Base-by-base conservation (phyloP, 306 rosid species). In the Boehmeria nivea region DNA sequence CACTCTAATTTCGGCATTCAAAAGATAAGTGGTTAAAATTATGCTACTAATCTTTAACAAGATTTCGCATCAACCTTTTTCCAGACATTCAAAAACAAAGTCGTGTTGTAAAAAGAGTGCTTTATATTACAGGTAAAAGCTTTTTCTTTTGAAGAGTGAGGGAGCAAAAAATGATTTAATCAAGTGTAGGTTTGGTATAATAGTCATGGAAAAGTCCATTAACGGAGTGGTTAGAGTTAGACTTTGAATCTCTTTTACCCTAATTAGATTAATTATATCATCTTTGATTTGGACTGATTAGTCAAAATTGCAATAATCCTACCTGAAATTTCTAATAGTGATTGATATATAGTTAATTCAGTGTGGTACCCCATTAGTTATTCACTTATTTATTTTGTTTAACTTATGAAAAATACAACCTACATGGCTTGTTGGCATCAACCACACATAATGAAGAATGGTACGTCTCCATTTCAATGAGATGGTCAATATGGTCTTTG, bases 251-350 rank as follows among this genome's bases (percentile, higher is more conserved):
- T 33, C 45, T 31, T 10, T 18, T 54, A 20, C 9, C 0, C 9
- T 31, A 31, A 4, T 4, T 31, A 0, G 9, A 3, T 34, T 34
- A 11, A 37, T 36, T 34, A 34, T 55, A 34, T 34, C 12, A 36
- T 36, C 26, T 55, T 37, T 25, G 2, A 11, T 56, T 22, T 6
- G 20, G 24, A 38, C 33, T 20, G 12, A 36, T 34, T 36, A 36
- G 45, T 55, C 45, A 23, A 39, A n/a, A 39, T 40, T 39, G 46
- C 60, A 18, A n/a, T n/a, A n/a, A 55, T 36, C 50, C 49, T 57
- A 14, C 61, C 47, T 37, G 31, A 38, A 43, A 23, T 22, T 40
- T 38, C 36, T 19, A 52, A 28, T 31, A 31, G 36, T 31, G 9
- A 24, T 25, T 14, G 14, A 16, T 21, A 24, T 5, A 33, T 54